Evolutionary conservation across 192 early-diverging fungal genomes (phyloP).

Genomic region (Coemansia sp.): DNA sequence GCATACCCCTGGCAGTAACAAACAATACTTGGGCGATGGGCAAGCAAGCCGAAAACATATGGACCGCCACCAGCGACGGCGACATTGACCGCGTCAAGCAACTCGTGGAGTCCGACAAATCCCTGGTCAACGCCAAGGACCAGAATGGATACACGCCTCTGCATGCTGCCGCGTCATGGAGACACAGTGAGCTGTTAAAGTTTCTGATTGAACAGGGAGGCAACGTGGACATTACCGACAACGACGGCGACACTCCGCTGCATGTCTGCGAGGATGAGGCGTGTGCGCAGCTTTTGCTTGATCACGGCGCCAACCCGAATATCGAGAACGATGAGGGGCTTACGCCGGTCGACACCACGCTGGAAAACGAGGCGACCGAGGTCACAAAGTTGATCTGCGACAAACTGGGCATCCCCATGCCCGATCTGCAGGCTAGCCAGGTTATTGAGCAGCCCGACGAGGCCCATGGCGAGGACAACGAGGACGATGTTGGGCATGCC

Average conservation of each 20-base stretch:
- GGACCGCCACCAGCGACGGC: constrained; percentile 66
- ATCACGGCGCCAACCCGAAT: constrained; percentile 64
- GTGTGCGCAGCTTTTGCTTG: constrained; percentile 62
- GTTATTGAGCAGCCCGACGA: constrained; percentile 13
- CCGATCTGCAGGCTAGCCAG: constrained; percentile 34
- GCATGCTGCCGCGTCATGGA: constrained; percentile 76
- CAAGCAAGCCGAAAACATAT: constrained; percentile 56
- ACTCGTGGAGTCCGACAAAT: constrained; percentile 51
- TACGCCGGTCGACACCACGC: constrained; percentile 50
- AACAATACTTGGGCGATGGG: no score
- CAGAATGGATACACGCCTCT: constrained; percentile 77
- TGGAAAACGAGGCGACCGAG: constrained; percentile 61
- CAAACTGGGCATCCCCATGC: constrained; percentile 53
- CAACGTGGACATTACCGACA: constrained; percentile 67
- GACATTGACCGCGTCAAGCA: constrained; percentile 57
- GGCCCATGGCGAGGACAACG: no score
- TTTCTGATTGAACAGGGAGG: constrained; percentile 61
- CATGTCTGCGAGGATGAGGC: constrained; percentile 67
- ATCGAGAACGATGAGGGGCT: constrained; percentile 61
- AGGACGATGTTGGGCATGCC: constrained; percentile 15
- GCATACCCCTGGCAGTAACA: background rate
- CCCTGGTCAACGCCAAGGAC: constrained; percentile 64
- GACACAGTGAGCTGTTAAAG: constrained; percentile 59
- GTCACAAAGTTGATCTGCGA: constrained; percentile 61
- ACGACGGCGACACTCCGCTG: constrained; percentile 79